phyloP scores from a whole-genome alignment of 345 rosid genomes.

The Citrus unshiu region DNA sequence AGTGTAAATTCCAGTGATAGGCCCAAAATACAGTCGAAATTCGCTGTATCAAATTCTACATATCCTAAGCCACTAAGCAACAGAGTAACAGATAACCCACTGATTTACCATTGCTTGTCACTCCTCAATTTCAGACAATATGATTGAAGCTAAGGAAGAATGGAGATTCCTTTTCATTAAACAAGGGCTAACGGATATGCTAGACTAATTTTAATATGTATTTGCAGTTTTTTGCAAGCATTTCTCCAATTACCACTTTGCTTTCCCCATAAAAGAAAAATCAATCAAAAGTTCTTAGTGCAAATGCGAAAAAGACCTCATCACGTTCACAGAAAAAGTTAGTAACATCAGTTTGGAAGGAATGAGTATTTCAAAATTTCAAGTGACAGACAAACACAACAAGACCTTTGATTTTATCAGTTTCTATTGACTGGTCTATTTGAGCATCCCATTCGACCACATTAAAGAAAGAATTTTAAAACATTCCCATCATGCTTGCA shows the following conservation, averaged over 20 bases:
- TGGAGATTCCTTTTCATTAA: not conserved
- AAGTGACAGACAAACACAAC: not conserved
- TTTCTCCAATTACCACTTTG: not conserved
- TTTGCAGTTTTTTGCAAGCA: not conserved
- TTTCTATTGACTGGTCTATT: not conserved
- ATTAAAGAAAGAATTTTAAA: not conserved
- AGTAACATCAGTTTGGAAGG: not conserved
- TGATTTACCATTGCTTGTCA: not conserved
- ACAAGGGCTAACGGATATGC: not conserved
- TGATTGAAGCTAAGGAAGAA: not conserved
- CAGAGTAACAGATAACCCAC: not conserved
- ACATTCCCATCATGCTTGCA: not conserved
- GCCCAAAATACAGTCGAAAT: not conserved
- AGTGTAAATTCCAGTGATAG: not conserved
- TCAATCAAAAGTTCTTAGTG: not conserved
- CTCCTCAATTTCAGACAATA: not conserved
- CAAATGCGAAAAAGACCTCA: not conserved
- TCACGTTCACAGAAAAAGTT: not conserved
- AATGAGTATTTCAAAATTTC: not conserved
- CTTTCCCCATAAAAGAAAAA: not conserved
- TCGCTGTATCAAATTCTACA: not conserved
- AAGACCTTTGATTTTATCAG: not conserved
- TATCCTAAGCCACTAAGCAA: not conserved
- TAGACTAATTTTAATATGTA: not conserved
- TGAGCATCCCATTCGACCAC: not conserved